Conservation (phyloP, 179 eudicot genomes). For the Amaranthus tricolor region DNA sequence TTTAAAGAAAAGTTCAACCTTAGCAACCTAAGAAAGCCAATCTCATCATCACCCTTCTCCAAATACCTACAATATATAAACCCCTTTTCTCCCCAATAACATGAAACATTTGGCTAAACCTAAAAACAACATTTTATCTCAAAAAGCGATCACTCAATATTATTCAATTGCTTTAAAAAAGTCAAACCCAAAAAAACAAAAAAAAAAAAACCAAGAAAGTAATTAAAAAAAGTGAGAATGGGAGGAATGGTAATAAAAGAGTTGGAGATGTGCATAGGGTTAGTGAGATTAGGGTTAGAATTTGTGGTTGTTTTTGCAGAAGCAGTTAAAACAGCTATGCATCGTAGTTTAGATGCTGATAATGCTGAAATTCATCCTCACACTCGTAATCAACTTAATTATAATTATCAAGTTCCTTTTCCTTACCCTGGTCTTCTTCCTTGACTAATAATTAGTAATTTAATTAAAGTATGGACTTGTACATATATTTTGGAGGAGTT, state of each 20-base stretch:
- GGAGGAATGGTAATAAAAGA: conserved; percentile 21
- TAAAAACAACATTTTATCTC: too few species aligned
- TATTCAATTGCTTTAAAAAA: neutral
- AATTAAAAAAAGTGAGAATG: neutral
- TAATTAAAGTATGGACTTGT: neutral
- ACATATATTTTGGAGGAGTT: neutral
- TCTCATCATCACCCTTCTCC: neutral
- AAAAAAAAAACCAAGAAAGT: neutral
- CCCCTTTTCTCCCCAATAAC: neutral
- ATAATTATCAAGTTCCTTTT: conserved; percentile 31
- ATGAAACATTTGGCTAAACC: neutral
- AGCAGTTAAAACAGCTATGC: conserved; percentile 18
- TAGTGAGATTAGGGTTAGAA: conserved; percentile 23
- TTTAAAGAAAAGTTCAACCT: neutral
- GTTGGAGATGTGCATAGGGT: conserved; percentile 25
- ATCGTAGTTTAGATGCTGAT: conserved; percentile 13
- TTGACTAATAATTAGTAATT: neutral
- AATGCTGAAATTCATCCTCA: neutral
- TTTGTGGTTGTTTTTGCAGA: conserved; percentile 22
- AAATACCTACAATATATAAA: neutral
- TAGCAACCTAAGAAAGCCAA: conserved; percentile 5
- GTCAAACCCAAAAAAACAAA: neutral
- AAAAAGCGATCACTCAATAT: neutral
- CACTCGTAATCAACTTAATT: conserved; percentile 1
- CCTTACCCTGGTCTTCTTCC: conserved; percentile 30